A percentile compares a stretch with the other conserved stretches of the same genome.
phyloP scores from a whole-genome alignment of 371 early-diverging fungal genomes.

The Polyrhizophydium stewartii region DNA sequence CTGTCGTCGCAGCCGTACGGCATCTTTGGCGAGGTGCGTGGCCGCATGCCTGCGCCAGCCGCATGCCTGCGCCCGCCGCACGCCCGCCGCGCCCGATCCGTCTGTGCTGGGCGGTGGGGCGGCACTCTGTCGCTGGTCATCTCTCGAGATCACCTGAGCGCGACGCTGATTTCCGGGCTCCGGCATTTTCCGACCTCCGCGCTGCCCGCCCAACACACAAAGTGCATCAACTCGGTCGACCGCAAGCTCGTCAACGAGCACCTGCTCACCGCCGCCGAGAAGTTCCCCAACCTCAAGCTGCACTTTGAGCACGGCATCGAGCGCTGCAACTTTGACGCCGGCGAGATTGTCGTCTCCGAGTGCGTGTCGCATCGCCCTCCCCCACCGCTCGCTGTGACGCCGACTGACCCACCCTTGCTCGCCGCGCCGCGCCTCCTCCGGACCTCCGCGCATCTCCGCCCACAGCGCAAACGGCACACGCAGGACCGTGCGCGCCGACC shows the following conservation, averaged over 20 bases:
- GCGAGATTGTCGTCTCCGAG: conserved; percentile 28
- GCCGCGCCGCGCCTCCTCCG: too few relatives aligned
- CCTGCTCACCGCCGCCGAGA: conserved; percentile 67
- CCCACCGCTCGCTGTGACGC: neutral
- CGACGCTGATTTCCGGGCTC: neutral
- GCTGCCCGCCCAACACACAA: too few relatives aligned
- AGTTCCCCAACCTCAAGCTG: conserved; percentile 57
- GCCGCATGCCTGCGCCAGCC: neutral
- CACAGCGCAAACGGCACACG: too few relatives aligned
- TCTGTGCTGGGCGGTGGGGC: neutral
- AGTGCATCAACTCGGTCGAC: conserved; percentile 94
- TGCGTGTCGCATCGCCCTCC: neutral
- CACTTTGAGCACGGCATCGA: conserved; percentile 63
- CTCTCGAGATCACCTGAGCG: too few relatives aligned
- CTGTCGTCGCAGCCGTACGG: conserved; percentile 83
- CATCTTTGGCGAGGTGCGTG: conserved; percentile 72
- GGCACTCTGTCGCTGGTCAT: too few relatives aligned
- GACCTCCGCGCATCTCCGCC: too few relatives aligned
- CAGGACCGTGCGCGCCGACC: conserved; percentile 57
- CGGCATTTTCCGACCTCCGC: too few relatives aligned
- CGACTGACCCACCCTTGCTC: too few relatives aligned
- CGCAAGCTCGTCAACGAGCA: conserved; percentile 76
- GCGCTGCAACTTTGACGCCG: conserved; percentile 56
- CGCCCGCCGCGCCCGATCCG: neutral
- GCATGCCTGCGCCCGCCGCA: neutral